These are phyloP conservation scores for Mercurialis annua DNA, from an alignment of 345 rosid genomes.

Conservation along the genomic window DNA sequence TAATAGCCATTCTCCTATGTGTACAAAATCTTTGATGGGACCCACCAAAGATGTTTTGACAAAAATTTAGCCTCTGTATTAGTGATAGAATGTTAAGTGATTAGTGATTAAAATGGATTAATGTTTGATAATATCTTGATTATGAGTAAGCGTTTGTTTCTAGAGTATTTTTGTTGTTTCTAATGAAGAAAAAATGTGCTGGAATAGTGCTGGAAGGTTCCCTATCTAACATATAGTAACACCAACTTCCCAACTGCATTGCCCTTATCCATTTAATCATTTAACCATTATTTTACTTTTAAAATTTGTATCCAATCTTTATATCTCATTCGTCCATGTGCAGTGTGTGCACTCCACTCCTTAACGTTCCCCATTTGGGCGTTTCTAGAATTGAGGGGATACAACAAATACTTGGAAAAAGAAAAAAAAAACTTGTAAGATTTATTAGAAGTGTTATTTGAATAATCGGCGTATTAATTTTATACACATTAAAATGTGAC, in stretches of 20 bases:
- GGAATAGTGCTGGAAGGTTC: conserved; percentile 23
- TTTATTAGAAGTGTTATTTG: too few relatives aligned
- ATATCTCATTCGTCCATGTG: not conserved
- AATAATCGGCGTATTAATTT: too few relatives aligned
- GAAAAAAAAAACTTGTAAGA: too few relatives aligned
- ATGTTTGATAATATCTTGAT: not conserved
- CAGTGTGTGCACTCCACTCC: not conserved
- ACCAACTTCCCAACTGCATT: conserved; percentile 1
- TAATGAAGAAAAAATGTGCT: conserved; percentile 13
- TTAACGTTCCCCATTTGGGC: not conserved
- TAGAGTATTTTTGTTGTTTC: too few relatives aligned
- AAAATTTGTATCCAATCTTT: not conserved
- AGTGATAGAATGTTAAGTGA: not conserved
- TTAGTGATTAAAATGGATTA: not conserved
- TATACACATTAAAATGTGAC: too few relatives aligned
- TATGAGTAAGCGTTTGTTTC: conserved; percentile 12
- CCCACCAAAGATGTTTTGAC: conserved; percentile 19
- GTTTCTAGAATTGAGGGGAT: too few relatives aligned
- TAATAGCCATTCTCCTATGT: not conserved
- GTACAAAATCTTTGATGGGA: not conserved
- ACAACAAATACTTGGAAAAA: too few relatives aligned
- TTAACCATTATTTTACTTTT: not conserved
- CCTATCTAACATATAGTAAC: not conserved
- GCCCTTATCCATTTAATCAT: not conserved
- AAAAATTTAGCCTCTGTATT: not conserved